phyloP scores from a whole-genome alignment of 2,329 filamentous ascomycete genomes.

The Albophoma yamanashiensis region DNA sequence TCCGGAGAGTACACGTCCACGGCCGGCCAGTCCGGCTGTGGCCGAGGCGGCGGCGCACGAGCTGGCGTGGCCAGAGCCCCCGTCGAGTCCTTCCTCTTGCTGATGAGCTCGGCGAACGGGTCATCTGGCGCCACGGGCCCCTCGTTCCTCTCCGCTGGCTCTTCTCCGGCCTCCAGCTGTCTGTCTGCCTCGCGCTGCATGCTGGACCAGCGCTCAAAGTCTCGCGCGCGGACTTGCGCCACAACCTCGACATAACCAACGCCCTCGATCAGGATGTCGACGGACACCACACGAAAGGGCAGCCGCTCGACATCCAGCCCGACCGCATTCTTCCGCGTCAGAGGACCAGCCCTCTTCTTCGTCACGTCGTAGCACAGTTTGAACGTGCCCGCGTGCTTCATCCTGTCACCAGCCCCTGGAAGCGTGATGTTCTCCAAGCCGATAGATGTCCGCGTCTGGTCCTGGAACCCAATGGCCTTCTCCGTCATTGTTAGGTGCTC shows the following conservation, averaged over 20 bases:
- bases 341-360: conserved; percentile 60
- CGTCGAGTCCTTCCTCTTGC: conserved; percentile 11
- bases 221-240: conserved; percentile 61
- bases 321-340: conserved; percentile 53
- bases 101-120: conserved; percentile 15
- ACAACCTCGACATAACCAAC: conserved; percentile 88
- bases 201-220: conserved; percentile 15
- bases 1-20: conserved; percentile 81
- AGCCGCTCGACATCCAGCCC: conserved; percentile 56
- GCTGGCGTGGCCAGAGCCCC: neutral
- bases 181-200: conserved; percentile 11
- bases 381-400: conserved; percentile 64
- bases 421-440: conserved; percentile 54
- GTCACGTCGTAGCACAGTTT: conserved; percentile 76
- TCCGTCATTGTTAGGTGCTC: conserved; percentile 68
- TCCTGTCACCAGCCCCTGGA: conserved; percentile 44
- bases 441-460: conserved; percentile 44
- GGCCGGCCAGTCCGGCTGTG: conserved; percentile 46
- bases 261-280: conserved; percentile 84
- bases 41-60: neutral
- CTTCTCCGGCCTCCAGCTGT: conserved; percentile 5
- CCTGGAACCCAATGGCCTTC: conserved; percentile 68
- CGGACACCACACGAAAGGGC: conserved; percentile 68
- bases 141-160: neutral
- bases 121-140: conserved; percentile 3